phyloP scores from a whole-genome alignment of 768 basidiomycete species.

The Lactarius vividus region DNA sequence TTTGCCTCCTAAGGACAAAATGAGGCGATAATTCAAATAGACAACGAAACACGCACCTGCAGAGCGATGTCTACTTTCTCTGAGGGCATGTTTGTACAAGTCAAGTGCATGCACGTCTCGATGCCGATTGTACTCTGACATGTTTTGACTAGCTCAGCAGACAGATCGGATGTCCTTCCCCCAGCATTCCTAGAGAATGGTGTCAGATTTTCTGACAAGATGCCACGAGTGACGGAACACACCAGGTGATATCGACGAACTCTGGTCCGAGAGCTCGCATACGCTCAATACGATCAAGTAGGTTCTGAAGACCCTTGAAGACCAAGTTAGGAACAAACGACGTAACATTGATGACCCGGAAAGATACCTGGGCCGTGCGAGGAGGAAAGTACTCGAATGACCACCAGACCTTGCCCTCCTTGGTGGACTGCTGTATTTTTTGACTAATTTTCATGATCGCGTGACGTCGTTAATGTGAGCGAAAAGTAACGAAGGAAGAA shows the following conservation, averaged over 20 bases:
- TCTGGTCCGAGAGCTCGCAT: slow-evolving; percentile 95
- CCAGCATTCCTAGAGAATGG: slow-evolving; percentile 82
- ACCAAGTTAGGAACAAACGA: slow-evolving; percentile 17
- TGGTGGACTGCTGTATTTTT: slow-evolving; percentile 83
- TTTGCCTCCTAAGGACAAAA: slow-evolving; percentile 74
- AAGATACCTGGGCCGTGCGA: slow-evolving; percentile 81
- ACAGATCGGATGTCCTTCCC: slow-evolving; percentile 91
- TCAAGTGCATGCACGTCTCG: slow-evolving; percentile 98
- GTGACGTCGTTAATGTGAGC: slow-evolving; percentile 14
- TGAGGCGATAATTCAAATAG: slow-evolving; percentile 12
- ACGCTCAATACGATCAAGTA: slow-evolving; percentile 96
- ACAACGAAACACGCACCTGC: slow-evolving; percentile 46
- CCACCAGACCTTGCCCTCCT: slow-evolving; percentile 93
- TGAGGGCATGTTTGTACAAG: slow-evolving; percentile 98
- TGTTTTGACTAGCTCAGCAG: slow-evolving; percentile 90
- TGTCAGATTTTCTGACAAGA: slow-evolving; percentile 14
- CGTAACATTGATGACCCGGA: slow-evolving; percentile 5
- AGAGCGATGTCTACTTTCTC: slow-evolving; percentile 93
- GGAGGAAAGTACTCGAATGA: slow-evolving; percentile 99
- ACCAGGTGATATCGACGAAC: slow-evolving; percentile 98
- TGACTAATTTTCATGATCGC: slow-evolving; percentile 86
- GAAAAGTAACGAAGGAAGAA: background rate
- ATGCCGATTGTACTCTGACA: slow-evolving; percentile 91
- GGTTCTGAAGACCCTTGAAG: slow-evolving; percentile 83
- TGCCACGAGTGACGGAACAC: slow-evolving; percentile 20